Conservation (phyloP, 1,284 basidiomycete species). For the Cryptococcus amylolentus region DNA sequence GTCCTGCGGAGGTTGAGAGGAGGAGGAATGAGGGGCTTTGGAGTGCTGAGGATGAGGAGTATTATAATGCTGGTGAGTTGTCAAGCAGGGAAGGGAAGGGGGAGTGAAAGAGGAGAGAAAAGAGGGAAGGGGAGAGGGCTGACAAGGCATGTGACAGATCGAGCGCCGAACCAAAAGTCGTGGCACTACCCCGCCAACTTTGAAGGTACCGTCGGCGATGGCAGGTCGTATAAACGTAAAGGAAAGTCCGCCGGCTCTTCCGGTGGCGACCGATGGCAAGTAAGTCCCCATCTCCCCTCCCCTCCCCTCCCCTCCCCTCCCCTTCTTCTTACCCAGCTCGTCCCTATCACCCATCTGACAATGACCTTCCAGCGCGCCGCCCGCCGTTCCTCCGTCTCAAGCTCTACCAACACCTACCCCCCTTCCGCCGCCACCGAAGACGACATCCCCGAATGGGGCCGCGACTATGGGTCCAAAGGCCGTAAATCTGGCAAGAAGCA, state of each 20-base stretch:
- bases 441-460: conserved; percentile 51
- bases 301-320: neutral
- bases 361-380: conserved; percentile 21
- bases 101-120: conserved; percentile 4
- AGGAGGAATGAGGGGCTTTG: conserved; percentile 41
- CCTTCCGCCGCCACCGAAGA: conserved; percentile 38
- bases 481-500: conserved; percentile 24
- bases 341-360: neutral
- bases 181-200: conserved; percentile 53
- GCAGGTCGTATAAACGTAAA: conserved; percentile 21
- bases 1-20: conserved; percentile 27
- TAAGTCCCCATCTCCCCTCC: neutral
- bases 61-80: conserved; percentile 47
- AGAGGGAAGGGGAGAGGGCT: conserved; percentile 2
- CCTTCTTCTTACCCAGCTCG: neutral
- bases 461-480: conserved; percentile 45
- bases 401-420: conserved; percentile 25
- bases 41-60: conserved; percentile 45
- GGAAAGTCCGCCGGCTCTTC: conserved; percentile 6
- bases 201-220: conserved; percentile 43
- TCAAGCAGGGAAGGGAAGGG: neutral
- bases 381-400: conserved; percentile 18
- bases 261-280: conserved; percentile 25
- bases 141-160: conserved; percentile 20
- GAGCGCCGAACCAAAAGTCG: conserved; percentile 47